phyloP scores from a whole-genome alignment of 345 rosid genomes.

The Clarkia xantiana region DNA sequence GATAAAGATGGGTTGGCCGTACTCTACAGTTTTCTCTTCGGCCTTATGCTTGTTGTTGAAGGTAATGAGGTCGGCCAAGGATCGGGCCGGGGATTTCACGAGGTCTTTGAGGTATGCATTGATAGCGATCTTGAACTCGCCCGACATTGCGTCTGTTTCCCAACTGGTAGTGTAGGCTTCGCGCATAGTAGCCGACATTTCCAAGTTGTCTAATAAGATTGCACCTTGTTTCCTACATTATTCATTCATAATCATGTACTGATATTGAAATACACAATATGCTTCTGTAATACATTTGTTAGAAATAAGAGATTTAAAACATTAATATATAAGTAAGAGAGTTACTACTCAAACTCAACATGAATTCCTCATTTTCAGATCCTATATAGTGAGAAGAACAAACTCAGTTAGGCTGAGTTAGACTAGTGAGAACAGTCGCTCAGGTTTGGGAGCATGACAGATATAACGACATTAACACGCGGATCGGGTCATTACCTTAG shows the following conservation, averaged over 20 bases:
- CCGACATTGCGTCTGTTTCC: slow-evolving; percentile 7
- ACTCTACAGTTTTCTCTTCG: slow-evolving; percentile 11
- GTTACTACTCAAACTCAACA: too few relatives aligned
- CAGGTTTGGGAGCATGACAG: too few relatives aligned
- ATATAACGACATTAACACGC: too few relatives aligned
- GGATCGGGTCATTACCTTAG: slow-evolving; percentile 7
- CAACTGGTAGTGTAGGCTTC: slow-evolving; percentile 10
- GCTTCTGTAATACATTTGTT: too few relatives aligned
- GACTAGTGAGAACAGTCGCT: too few relatives aligned
- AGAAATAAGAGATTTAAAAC: too few relatives aligned
- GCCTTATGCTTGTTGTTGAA: slow-evolving; percentile 21
- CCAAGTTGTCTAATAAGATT: slow-evolving; percentile 14
- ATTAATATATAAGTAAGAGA: too few relatives aligned
- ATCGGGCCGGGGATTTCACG: slow-evolving; percentile 20
- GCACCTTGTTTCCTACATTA: slow-evolving; percentile 19
- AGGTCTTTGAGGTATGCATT: slow-evolving; percentile 21
- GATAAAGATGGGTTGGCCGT: slow-evolving; percentile 10
- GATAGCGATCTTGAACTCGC: slow-evolving; percentile 21
- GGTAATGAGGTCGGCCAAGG: slow-evolving; percentile 19
- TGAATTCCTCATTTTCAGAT: too few relatives aligned
- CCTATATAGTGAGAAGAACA: too few relatives aligned
- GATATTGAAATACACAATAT: too few relatives aligned
- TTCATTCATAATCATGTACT: too few relatives aligned
- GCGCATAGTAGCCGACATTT: slow-evolving; percentile 6
- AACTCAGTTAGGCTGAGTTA: too few relatives aligned